A percentile compares a stretch with the other conserved stretches of the same genome.
These are phyloP conservation scores for Rubia peregrina DNA, from an alignment of 305 asterid genomes.

Conservation along the genomic window DNA sequence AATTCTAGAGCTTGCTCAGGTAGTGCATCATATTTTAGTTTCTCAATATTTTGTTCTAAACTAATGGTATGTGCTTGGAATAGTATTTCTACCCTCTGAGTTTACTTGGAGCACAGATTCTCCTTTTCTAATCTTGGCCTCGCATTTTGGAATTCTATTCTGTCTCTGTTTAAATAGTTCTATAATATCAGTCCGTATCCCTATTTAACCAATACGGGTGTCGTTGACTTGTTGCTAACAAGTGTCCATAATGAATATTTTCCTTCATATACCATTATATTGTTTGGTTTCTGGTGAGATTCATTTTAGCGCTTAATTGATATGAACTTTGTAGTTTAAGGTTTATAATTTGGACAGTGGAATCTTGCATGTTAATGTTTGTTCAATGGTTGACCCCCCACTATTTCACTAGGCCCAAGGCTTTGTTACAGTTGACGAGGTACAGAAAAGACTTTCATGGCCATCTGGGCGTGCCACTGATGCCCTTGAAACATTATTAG, in stretches of 20 bases:
- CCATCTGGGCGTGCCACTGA: conserved; percentile 89
- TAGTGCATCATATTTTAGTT: conserved; percentile 23
- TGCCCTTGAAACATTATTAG: conserved; percentile 84
- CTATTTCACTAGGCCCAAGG: conserved; percentile 64
- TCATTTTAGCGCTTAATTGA: not conserved
- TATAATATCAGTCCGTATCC: not conserved
- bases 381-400: not conserved
- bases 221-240: not conserved
- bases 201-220: not conserved
- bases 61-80: not conserved
- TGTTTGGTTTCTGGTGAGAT: not conserved
- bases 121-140: not conserved
- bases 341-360: not conserved
- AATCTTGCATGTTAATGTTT: not conserved
- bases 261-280: not conserved
- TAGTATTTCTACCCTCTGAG: not conserved
- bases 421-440: conserved; percentile 84
- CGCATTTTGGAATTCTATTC: not conserved
- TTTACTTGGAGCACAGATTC: not conserved
- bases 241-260: not conserved
- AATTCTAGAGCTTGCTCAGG: conserved; percentile 95
- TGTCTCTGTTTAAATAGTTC: not conserved
- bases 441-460: conserved; percentile 79
- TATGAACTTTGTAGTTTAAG: not conserved
- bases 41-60: conserved; percentile 4